Base-by-base conservation (phyloP, 176 grass and related monocot species). In the Oryza officinalis region DNA sequence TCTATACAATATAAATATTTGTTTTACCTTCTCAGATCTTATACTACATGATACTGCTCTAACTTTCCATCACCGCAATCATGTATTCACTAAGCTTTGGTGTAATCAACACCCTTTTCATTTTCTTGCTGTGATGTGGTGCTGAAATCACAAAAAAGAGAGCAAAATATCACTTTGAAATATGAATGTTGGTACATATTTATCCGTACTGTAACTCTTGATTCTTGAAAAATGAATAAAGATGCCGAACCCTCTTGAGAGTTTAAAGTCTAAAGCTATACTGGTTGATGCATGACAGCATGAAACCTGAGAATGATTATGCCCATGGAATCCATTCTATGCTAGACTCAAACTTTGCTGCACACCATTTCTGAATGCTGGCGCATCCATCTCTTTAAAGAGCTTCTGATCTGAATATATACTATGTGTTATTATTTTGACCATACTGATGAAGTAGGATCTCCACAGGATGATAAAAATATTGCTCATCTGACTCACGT, bases 401-500 rank as follows among this genome's bases (percentile, higher is more conserved):
- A 15, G 35, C 8, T 69, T 82, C 37, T 87, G 67, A 18, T 80
- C 35, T 78, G 38, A 68, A 31, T 70, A 30, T 59, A 27, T 20
- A 17, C 46, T 49, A 47, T 47, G 46, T 59, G 15, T 45, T 65
- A 44, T 28, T 52, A 20, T 40, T 33, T 83, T 68, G 6, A 13
- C 43, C 13, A 59, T 91, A 12, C 69, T 91, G 32, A 76, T 82
- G 45, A 33, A 80, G 2, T 86, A 68, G 46, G 8, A 86, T 81
- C 79, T 86, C 27, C 0, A 64, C 86, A 96, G 96, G 93, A 99
- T 95, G 96, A 99, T 89, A 96, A 96, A 90, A 99, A 96, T 63
- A 88, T 99, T 89, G 93, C 93, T 44, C 93, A 96, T 80, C 89
- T 99, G 76, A 99, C 91, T 47, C 96, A 99, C 87, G 96, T 99